These are phyloP conservation scores for Cryomyces minteri DNA, from an alignment of 495 filamentous ascomycete species.

Conservation along the genomic window DNA sequence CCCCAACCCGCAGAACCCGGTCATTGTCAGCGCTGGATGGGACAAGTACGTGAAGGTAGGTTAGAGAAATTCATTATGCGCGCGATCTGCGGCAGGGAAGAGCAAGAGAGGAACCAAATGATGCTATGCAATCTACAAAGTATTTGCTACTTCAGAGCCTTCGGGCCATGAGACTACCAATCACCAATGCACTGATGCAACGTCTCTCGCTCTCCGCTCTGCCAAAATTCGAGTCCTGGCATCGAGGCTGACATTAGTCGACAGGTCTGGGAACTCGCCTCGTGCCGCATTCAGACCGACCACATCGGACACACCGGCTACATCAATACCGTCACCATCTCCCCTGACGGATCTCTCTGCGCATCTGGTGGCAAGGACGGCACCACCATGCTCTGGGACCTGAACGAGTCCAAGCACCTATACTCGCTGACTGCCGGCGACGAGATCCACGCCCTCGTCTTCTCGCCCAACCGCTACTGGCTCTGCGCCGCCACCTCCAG, in stretches of 20 bases:
- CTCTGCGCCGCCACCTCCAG: slow-evolving; percentile 91
- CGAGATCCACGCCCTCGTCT: slow-evolving; percentile 99
- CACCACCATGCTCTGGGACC: slow-evolving; percentile 99
- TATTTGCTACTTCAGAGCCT: slow-evolving; percentile 99
- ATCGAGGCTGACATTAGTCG: background rate
- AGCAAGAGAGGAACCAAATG: slow-evolving; percentile 33
- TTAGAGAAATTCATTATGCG: slow-evolving; percentile 1
- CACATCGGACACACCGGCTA: slow-evolving; percentile 99
- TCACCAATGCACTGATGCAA: slow-evolving; percentile 79
- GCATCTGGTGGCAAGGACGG: slow-evolving; percentile 99
- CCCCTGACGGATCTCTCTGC: slow-evolving; percentile 97
- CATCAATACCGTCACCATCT: slow-evolving; percentile 99
- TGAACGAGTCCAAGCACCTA: slow-evolving; percentile 99
- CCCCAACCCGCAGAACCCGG: slow-evolving; percentile 99
- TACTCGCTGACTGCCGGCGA: slow-evolving; percentile 99
- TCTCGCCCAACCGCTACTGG: slow-evolving; percentile 99
- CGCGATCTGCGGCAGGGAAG: background rate
- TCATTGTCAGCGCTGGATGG: slow-evolving; percentile 97
- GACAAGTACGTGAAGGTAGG: slow-evolving; percentile 99
- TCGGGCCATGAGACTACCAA: slow-evolving; percentile 88
- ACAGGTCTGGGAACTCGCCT: slow-evolving; percentile 98
- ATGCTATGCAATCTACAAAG: slow-evolving; percentile 78
- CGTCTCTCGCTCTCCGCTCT: slow-evolving; percentile 3
- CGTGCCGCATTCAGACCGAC: slow-evolving; percentile 98
- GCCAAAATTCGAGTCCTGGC: background rate